These are phyloP conservation scores for Jatropha multifida DNA, from an alignment of 441 rosid genomes.

Conservation along the genomic window DNA sequence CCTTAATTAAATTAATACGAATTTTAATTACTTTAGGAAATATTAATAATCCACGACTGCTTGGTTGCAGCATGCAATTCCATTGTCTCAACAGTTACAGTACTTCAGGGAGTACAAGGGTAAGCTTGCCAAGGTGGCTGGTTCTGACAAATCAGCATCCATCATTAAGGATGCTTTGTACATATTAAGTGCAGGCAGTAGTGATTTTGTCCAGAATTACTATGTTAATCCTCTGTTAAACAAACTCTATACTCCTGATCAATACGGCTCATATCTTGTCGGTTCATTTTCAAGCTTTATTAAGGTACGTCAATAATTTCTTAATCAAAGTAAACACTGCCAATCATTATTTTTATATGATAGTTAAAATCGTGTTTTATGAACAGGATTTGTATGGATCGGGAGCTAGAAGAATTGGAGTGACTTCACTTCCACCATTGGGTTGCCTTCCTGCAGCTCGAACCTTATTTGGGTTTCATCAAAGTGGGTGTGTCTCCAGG, in stretches of 20 bases:
- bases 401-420: conserved; percentile 85
- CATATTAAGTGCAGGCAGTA: conserved; percentile 74
- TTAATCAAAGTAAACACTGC: too few species aligned
- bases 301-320: conserved; percentile 42
- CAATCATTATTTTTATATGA: too few species aligned
- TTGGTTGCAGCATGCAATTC: conserved; percentile 69
- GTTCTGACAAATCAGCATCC: conserved; percentile 49
- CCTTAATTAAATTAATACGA: neutral
- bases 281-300: conserved; percentile 50
- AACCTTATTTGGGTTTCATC: conserved; percentile 63
- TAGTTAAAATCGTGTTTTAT: neutral
- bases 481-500: conserved; percentile 58
- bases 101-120: conserved; percentile 76
- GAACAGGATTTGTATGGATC: conserved; percentile 51
- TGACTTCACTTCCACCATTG: conserved; percentile 79
- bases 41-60: neutral
- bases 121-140: conserved; percentile 63
- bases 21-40: too few species aligned
- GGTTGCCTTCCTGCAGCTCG: conserved; percentile 84
- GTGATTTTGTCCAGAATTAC: conserved; percentile 80
- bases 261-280: conserved; percentile 58
- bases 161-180: conserved; percentile 62
- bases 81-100: conserved; percentile 68
- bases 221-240: conserved; percentile 70
- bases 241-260: conserved; percentile 56